Base-by-base conservation (phyloP, 1,139 yeast species). In the Lodderomyces margitis region DNA sequence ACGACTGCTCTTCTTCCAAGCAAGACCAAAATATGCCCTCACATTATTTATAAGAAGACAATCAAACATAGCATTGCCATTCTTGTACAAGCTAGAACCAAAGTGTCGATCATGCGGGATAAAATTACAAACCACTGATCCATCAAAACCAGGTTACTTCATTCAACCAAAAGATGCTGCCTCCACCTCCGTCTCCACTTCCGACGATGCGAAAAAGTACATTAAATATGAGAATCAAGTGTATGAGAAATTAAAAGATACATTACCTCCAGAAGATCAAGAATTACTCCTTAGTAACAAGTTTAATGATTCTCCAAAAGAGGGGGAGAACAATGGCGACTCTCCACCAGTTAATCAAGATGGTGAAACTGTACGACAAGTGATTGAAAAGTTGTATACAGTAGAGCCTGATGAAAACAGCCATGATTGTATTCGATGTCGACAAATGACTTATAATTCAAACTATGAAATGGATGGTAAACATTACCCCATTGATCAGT, bases 371-470 rank as follows among this genome's bases (percentile, higher is more conserved):
- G 12, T 31, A 7, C 37, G 27, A n/a, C 36, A 39, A 21, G 32
- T 31, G 2, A 10, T 28, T 20, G 33, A 25, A 23, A 39, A 37
- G 5, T 14, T 39, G 17, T 43, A 46, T 32, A 31, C 43, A 14
- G 25, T 45, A 7, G 34, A 40, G 21, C 33, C 36, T 5, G 45
- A 46, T 20, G 45, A 46, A 24, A 38, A 33, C 2, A 27, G 42
- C 16, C 45, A 44, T n/a, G 58, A 57, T 40, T 83, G 91, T 56
- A 58, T 70, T 33, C 57, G 89, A 43, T 83, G 91, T 54, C 64
- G 77, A 40, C 69, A 78, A 42, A 77, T 81, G 2, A 55, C 70
- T 3, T 64, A 71, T 52, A 69, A 72, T 33, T 70, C 76, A 27
- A 54, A 58, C 3, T 71, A 63, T 48, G 20, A 40, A 2, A 38